Base-by-base conservation (phyloP, 2,329 filamentous ascomycete genomes). In the Botryotinia convoluta region DNA sequence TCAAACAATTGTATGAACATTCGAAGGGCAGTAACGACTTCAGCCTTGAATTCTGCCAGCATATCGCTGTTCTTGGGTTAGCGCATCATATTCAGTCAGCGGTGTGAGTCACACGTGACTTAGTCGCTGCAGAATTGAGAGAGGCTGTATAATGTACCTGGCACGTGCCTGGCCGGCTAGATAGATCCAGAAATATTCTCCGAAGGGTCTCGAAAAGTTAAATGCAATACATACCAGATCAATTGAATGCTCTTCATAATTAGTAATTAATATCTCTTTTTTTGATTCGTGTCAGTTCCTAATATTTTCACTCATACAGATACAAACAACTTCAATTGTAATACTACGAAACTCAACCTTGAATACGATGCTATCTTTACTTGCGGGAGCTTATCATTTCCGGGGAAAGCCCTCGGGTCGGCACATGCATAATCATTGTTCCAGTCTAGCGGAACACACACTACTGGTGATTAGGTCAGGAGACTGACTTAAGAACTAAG, bases 381-480 rank as follows among this genome's bases (percentile, higher is more conserved):
- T 62, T 18, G 7, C 12, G 14, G 35, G 14, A 42, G 26, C 22
- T 4, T 51, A 60, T 72, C 32, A 6, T 37, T 48, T 37, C 29
- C 10, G 39, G 54, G 61, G 42, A 54, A 42, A 48, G 18, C n/a
- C 18, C 29, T 60, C 51, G 51, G 18, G 32, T 57, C 26, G 29
- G 22, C 16, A 37, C 32, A 44, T 44, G 44, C 16, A n/a, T 68
- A 45, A 44, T 32, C 16, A 39, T 45, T 45, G 54, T 20, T 59
- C 32, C n/a, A 39, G 37, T 37, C 44, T 26, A 18, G n/a, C 44
- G 14, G 32, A 22, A 48, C 39, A 48, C 57, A 35, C 29, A 29
- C 60, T 57, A 18, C 35, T 69, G 32, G 16, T 72, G 71, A 69
- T 59, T 32, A 51, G 10, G 63, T 69, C 71, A 69, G 54, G 48